Base-by-base conservation (phyloP, 352 stramenopile species). In the Thalassiosira livingstoniorum region DNA sequence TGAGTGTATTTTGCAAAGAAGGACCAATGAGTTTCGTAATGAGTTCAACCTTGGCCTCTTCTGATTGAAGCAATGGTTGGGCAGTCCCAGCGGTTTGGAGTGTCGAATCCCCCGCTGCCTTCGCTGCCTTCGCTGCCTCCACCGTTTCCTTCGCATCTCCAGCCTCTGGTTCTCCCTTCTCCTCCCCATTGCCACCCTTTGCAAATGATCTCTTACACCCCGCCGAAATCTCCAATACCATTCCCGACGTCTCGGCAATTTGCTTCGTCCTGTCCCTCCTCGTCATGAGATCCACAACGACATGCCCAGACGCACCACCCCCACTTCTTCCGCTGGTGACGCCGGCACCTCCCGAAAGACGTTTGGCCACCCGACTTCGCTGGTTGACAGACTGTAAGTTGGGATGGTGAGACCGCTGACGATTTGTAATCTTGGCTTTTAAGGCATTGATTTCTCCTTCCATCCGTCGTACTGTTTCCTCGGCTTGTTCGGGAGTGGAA, bases 221-320 rank as follows among this genome's bases (percentile, higher is more conserved):
- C 15, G 47, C 23, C 2, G 37, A 57, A 34, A 75, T 51, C 31
- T 65, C 47, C 21, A 74, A 21, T 11, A 74, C 51, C 1, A 47
- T 32, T 18, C 65, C 51, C 27, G 65, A 65, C 32, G 63, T 75
- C 11, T 57, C 39, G 1, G 67, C 67, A 58, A 75, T 75, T 45
- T 60, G 53, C 27, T 75, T 75, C 0, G 67, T 43, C 18, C 54
- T 34, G 58, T 75, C 67, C 13, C 67, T 10, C 21, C 54, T 55
- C n/a, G 32, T 51, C 34, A 75, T 65, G 23, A 75, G n/a, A 58
- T 75, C 54, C n/a, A 66, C 67, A 7, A 75, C 10, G 0, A 4
- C 53, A 31, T 13, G 32, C 18, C 37, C 51, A 25, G 64, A 42
- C 47, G 64, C 31, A 2, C 43, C 1, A 18, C 29, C 43, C 45